Evolutionary conservation across 2,329 filamentous ascomycete species (phyloP), one percentile per base, ranked within the genome.

Genomic region (Paracoccidioides lutzii): DNA sequence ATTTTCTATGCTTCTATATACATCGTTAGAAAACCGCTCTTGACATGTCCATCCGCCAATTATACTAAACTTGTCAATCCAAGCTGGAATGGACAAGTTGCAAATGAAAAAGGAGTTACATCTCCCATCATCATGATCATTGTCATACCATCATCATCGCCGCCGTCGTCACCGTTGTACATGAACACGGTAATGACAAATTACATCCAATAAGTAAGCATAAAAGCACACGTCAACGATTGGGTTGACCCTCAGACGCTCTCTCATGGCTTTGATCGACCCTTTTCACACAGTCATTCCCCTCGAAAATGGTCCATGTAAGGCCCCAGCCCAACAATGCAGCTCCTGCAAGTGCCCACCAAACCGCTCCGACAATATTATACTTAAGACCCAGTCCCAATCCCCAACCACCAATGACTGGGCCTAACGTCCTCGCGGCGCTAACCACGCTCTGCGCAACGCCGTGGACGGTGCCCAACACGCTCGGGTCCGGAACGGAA

Each of bases 291-390:
- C 83, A 81, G 1, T 82, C 82, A 58, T 71, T 78, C 0, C 83
- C 84, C 62, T 87, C 84, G 41, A 81, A 74, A n/a, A 87, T 80
- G 56, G 77, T 76, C 68, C 81, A 78, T 1, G 80, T 77, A 9
- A 81, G 75, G 2, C 76, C 65, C 66, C 81, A 85, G 0, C 82
- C 82, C 5, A 81, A 53, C 5, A 77, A 69, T 0, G 80, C 77
- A 30, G 84, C 73, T 4, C 70, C 65, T 0, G 80, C 79, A 43
- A 80, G 67, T 22, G 73, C 73, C 79, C 79, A 82, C 79, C 79
- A 82, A 0, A 79, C 73, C 55, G 75, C 73, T 0, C 79, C 80
- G 6, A 82, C 75, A 44, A 80, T 72, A 12, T 80, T 80, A 48
- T 74, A 64, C 55, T 76, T 71, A 37, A 81, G 66, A 15, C 80